Conservation (phyloP, 192 early-diverging fungal species). For the Physocladia obscura region DNA sequence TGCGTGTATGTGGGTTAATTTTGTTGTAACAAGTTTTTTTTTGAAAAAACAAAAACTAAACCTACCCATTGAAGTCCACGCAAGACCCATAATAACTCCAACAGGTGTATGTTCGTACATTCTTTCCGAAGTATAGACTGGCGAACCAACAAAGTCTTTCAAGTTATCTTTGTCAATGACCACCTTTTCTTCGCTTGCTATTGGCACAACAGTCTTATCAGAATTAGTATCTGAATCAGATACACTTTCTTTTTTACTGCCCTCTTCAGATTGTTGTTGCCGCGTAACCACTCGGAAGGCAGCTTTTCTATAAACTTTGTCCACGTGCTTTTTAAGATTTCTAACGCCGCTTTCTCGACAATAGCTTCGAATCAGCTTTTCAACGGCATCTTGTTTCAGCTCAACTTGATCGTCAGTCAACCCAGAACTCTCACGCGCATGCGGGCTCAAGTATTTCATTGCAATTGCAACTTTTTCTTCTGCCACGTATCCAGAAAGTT, state of each 20-base stretch:
- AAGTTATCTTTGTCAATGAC: constrained; percentile 70
- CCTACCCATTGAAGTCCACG: constrained; percentile 94
- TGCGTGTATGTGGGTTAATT: background rate
- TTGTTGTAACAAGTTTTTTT: no score
- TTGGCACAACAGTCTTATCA: no score
- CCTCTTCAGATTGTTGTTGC: no score
- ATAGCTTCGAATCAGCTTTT: constrained; percentile 82
- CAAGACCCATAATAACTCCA: constrained; percentile 97
- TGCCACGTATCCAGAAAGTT: constrained; percentile 73
- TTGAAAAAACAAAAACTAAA: no score
- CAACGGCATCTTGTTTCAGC: constrained; percentile 70
- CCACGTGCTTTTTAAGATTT: constrained; percentile 97
- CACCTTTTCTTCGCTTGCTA: constrained; percentile 47
- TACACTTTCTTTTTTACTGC: no score
- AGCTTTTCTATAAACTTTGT: constrained; percentile 97
- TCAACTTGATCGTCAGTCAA: constrained; percentile 50
- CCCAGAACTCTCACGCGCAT: constrained; percentile 79
- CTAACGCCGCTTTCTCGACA: constrained; percentile 97
- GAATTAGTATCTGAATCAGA: background rate
- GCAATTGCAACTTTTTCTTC: constrained; percentile 86
- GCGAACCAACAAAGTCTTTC: constrained; percentile 91
- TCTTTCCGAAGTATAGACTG: constrained; percentile 82
- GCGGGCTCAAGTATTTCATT: constrained; percentile 84
- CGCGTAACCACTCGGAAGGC: constrained; percentile 88
- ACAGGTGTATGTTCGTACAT: constrained; percentile 88